These are phyloP conservation scores for Phragmites australis DNA, from an alignment of 176 grass and related monocot species.

Conservation along the genomic window DNA sequence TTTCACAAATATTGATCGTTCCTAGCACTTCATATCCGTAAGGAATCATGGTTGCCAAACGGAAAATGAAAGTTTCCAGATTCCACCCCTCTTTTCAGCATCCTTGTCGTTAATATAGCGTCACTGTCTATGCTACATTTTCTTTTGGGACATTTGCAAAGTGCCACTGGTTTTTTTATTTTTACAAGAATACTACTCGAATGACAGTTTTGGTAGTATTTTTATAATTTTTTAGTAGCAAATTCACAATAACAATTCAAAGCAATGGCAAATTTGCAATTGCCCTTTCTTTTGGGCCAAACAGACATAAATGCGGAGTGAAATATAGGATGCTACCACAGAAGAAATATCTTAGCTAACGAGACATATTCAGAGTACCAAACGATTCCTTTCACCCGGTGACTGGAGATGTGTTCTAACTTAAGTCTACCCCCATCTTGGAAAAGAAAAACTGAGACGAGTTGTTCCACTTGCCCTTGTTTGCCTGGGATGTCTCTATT, in stretches of 20 bases:
- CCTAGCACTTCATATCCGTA: neutral
- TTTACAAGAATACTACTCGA: too few species aligned
- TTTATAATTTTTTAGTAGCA: too few species aligned
- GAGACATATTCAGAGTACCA: neutral
- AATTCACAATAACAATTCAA: too few species aligned
- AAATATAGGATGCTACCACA: neutral
- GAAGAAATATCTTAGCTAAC: conserved; percentile 8
- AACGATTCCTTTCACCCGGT: neutral
- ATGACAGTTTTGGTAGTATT: too few species aligned
- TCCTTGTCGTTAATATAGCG: neutral
- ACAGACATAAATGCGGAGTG: neutral
- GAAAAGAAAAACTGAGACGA: conserved; percentile 9
- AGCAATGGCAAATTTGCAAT: too few species aligned
- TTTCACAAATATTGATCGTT: neutral
- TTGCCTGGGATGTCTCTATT: conserved; percentile 27
- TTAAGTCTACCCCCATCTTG: neutral
- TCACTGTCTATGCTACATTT: neutral
- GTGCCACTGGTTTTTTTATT: too few species aligned
- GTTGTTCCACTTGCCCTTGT: neutral
- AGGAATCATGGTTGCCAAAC: neutral
- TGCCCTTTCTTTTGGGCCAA: neutral
- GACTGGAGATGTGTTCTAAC: conserved; percentile 5
- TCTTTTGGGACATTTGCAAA: too few species aligned
- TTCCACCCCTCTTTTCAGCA: neutral
- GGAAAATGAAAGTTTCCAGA: neutral